phyloP scores from a whole-genome alignment of 2,329 filamentous ascomycete species.

The Colletotrichum sp. region DNA sequence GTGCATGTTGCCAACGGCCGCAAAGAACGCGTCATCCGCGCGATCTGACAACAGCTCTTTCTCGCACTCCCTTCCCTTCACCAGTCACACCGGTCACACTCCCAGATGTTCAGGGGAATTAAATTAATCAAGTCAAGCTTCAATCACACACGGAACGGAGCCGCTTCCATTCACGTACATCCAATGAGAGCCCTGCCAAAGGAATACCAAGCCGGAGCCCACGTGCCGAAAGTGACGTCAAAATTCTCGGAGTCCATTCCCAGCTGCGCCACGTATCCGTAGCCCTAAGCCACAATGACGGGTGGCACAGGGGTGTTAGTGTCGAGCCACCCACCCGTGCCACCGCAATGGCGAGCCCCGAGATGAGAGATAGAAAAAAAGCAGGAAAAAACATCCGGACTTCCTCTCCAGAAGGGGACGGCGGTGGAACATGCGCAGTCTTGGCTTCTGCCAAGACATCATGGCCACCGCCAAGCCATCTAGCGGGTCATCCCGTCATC shows the following conservation, averaged over 20 bases:
- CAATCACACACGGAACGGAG: not conserved
- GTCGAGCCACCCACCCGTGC: not conserved
- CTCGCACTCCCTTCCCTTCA: not conserved
- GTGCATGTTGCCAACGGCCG: not conserved
- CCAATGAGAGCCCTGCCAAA: not conserved
- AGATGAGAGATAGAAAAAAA: not conserved
- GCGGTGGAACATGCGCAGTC: not conserved
- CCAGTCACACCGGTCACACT: not conserved
- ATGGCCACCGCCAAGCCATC: not conserved
- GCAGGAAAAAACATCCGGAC: not conserved
- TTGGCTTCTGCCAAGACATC: not conserved
- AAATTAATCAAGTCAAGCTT: not conserved
- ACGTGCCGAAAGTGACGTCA: slow-evolving; percentile 10
- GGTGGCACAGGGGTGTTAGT: not conserved
- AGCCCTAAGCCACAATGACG: not conserved
- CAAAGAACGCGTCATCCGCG: not conserved
- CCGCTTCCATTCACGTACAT: not conserved
- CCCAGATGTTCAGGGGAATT: not conserved
- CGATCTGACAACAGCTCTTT: not conserved
- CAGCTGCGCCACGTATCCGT: not conserved
- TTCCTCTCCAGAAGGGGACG: not conserved
- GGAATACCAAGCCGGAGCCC: not conserved
- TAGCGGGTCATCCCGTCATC: slow-evolving; percentile 9
- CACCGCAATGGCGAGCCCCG: not conserved
- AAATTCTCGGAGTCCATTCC: not conserved